These are phyloP conservation scores for Sporothrix luriei DNA, from an alignment of 2,329 filamentous ascomycete species.

Conservation along the genomic window DNA sequence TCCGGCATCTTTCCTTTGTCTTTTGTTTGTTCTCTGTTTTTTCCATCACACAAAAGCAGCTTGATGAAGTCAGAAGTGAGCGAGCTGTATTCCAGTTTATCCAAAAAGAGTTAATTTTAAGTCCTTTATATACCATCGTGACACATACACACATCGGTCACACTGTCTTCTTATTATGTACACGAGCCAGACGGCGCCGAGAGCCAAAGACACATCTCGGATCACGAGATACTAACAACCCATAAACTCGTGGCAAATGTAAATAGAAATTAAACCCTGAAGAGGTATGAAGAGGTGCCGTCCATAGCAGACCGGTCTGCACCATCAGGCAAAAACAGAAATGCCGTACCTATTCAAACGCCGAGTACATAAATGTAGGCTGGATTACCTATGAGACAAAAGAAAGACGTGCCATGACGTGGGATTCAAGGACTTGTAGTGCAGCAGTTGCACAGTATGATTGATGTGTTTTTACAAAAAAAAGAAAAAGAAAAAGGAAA, in stretches of 20 bases:
- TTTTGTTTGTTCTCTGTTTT: conserved; percentile 21
- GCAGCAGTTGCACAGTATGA: too few species aligned
- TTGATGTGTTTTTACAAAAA: neutral
- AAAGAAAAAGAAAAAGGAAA: conserved; percentile 8
- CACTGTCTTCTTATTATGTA: neutral
- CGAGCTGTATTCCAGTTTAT: conserved; percentile 24
- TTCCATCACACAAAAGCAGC: neutral
- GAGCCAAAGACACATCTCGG: neutral
- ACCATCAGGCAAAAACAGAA: neutral
- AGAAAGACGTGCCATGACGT: too few species aligned
- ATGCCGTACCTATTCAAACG: too few species aligned
- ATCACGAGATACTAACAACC: neutral
- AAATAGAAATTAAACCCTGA: neutral
- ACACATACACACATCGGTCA: neutral
- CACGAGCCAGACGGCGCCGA: neutral
- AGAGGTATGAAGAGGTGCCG: neutral
- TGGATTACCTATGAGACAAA: too few species aligned
- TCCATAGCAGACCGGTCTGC: neutral
- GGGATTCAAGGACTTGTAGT: too few species aligned
- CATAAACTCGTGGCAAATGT: neutral
- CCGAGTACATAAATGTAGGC: too few species aligned
- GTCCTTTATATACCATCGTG: neutral
- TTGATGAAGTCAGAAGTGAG: conserved; percentile 24
- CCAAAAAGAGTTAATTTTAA: conserved; percentile 25
- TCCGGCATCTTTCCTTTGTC: conserved; percentile 26